These are phyloP conservation scores for Dictyophora rubrovolvata DNA, from an alignment of 768 basidiomycete species.

Conservation along the genomic window DNA sequence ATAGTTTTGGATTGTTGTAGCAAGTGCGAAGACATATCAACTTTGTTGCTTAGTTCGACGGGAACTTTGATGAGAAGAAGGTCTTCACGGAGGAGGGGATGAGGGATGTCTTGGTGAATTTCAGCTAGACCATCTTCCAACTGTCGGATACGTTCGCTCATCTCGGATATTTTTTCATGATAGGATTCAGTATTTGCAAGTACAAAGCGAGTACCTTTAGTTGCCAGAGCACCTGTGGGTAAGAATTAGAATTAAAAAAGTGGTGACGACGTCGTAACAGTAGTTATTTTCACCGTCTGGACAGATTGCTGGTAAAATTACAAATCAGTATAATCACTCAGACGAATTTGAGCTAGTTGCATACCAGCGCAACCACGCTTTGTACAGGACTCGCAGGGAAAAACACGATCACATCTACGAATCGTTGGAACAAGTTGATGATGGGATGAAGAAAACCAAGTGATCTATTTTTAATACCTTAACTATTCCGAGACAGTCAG, in stretches of 20 bases:
- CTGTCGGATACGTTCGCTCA: constrained; percentile 14
- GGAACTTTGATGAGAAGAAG: constrained; percentile 8
- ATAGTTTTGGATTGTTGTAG: not conserved
- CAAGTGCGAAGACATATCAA: not conserved
- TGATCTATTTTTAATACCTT: not conserved
- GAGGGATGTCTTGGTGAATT: not conserved
- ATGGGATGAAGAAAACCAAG: not conserved
- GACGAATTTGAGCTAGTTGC: not conserved
- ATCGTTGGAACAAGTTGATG: not conserved
- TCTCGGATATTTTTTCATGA: constrained; percentile 14
- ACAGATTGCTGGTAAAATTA: constrained; percentile 2
- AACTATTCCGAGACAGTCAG: not conserved
- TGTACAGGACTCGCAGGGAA: constrained; percentile 13
- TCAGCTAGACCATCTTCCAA: constrained; percentile 11
- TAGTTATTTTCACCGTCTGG: not conserved
- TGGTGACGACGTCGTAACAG: not conserved
- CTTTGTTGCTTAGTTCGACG: constrained; percentile 6
- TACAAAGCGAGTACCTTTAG: constrained; percentile 11
- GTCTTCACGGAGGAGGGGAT: constrained; percentile 9
- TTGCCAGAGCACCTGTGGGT: constrained; percentile 2
- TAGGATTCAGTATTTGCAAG: constrained; percentile 18
- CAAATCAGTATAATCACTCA: not conserved
- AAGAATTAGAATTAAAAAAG: not conserved
- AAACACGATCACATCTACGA: constrained; percentile 10
- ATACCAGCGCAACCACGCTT: constrained; percentile 14